Conservation (phyloP, 2,329 filamentous ascomycete genomes). For the Paraphoma chrysanthemicola region DNA sequence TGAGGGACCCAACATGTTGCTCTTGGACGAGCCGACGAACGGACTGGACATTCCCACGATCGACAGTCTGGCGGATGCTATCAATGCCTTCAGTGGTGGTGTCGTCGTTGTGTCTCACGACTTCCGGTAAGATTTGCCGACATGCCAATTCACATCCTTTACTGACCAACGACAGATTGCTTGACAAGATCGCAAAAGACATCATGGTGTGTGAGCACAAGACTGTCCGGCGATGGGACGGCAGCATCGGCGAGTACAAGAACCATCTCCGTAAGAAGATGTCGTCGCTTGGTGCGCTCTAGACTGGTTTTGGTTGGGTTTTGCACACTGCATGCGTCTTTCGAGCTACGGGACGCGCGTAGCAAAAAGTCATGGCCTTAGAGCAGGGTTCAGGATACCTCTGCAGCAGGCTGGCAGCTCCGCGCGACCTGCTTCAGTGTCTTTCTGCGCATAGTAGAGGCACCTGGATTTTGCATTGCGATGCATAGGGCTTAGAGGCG, state of each 20-base stretch:
- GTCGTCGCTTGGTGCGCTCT: constrained; percentile 85
- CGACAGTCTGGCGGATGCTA: constrained; percentile 95
- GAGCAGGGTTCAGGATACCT: constrained; percentile 39
- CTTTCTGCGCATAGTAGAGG: constrained; percentile 35
- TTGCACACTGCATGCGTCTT: constrained; percentile 35
- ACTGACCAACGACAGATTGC: constrained; percentile 69
- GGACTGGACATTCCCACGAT: constrained; percentile 99
- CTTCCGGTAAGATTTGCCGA: constrained; percentile 76
- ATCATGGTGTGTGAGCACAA: constrained; percentile 99
- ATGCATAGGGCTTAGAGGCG: constrained; percentile 50
- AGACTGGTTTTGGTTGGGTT: constrained; percentile 16
- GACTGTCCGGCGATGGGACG: constrained; percentile 88
- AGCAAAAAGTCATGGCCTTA: constrained; percentile 39
- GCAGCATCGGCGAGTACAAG: constrained; percentile 94
- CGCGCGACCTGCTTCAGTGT: constrained; percentile 43
- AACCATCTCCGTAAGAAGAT: constrained; percentile 99
- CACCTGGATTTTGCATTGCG: constrained; percentile 44
- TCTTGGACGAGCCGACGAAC: constrained; percentile 99
- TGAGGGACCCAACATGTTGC: constrained; percentile 94
- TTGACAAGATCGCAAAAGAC: constrained; percentile 99
- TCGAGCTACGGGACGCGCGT: constrained; percentile 31
- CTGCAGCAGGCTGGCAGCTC: constrained; percentile 44
- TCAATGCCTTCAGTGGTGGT: constrained; percentile 95
- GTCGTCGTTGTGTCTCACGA: constrained; percentile 98
- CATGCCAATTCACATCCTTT: neutral